Conservation (phyloP, 371 early-diverging fungal genomes). For the Zancudomyces culisetae region DNA sequence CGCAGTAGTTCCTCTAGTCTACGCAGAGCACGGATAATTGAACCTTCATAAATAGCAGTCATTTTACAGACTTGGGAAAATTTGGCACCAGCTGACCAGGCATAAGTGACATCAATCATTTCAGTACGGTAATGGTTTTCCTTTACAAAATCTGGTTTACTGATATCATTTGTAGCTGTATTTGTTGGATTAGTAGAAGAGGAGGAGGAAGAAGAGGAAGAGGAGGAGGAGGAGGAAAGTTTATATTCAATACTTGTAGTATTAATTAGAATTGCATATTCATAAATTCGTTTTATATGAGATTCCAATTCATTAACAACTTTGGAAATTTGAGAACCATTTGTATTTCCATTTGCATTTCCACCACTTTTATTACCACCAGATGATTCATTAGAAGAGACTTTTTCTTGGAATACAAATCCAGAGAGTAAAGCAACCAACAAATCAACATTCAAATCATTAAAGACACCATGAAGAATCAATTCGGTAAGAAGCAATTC, state of each 20-base stretch:
- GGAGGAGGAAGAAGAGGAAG: too few relatives aligned
- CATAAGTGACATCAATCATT: slow-evolving; percentile 94
- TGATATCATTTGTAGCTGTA: too few relatives aligned
- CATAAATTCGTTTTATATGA: slow-evolving; percentile 66
- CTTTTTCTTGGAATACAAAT: slow-evolving; percentile 84
- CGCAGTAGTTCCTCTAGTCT: slow-evolving; percentile 92
- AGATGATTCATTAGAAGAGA: slow-evolving; percentile 19
- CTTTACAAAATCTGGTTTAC: slow-evolving; percentile 61
- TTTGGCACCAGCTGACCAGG: slow-evolving; percentile 90
- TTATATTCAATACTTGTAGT: slow-evolving; percentile 76
- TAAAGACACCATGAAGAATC: slow-evolving; percentile 96
- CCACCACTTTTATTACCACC: too few relatives aligned
- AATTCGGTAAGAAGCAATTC: slow-evolving; percentile 97
- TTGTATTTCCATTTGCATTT: too few relatives aligned
- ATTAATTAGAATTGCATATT: slow-evolving; percentile 72
- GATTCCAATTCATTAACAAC: slow-evolving; percentile 56
- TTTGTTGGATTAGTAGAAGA: too few relatives aligned
- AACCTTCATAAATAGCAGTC: slow-evolving; percentile 96
- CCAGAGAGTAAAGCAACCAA: slow-evolving; percentile 84
- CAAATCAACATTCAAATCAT: slow-evolving; percentile 77
- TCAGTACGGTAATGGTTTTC: slow-evolving; percentile 57
- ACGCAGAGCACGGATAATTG: slow-evolving; percentile 86
- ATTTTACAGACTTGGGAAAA: slow-evolving; percentile 91
- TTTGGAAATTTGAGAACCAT: too few relatives aligned
- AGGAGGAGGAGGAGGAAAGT: too few relatives aligned